Base-by-base conservation (phyloP, 805 yeast genomes). In the Ogataea trehalophila region DNA sequence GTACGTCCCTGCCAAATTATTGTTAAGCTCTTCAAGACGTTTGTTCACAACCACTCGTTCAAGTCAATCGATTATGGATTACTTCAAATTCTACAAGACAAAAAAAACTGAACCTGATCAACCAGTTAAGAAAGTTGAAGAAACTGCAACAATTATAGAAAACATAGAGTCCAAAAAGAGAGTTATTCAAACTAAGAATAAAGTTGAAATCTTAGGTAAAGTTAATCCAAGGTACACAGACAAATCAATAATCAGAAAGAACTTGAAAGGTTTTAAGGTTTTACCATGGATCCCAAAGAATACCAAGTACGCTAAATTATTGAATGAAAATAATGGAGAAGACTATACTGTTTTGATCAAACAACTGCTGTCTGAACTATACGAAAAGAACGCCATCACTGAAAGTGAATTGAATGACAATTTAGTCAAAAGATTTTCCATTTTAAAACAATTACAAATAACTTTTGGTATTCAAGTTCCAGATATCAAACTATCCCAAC, bases 401-500 rank as follows among this genome's bases (percentile, higher is more conserved):
- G 9, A 20, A 5, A 16, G 6, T 3, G 29, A 33, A 23, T 8
- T 37, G 6, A 61, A 76, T 43, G 57, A 60, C 40, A 78, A 81
- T 51, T 67, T 83, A 38, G 49, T 59, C n/a, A 60, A 65, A 48
- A 68, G 87, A 57, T 81, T 84, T 57, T 54, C 62, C 18, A 63
- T 76, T 18, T 54, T 74, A 42, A 83, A 83, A 62, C 51, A 54
- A 17, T 69, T 82, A 41, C 81, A 77, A 54, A 62, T 61, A 48
- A 60, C 61, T 26, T 73, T 81, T 46, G 79, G 82, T 2, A 60
- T 80, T 34, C 71, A 74, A 31, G 68, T 84, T 29, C 77, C 79
- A 23, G 90, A 83, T 61, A 66, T 67, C 41, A 63, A 69, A 34
- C 60, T 83, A 29, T 58, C 80, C 7, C 63, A 65, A 45, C 55